phyloP scores from a whole-genome alignment of 345 rosid genomes.

The Salix caprea region DNA sequence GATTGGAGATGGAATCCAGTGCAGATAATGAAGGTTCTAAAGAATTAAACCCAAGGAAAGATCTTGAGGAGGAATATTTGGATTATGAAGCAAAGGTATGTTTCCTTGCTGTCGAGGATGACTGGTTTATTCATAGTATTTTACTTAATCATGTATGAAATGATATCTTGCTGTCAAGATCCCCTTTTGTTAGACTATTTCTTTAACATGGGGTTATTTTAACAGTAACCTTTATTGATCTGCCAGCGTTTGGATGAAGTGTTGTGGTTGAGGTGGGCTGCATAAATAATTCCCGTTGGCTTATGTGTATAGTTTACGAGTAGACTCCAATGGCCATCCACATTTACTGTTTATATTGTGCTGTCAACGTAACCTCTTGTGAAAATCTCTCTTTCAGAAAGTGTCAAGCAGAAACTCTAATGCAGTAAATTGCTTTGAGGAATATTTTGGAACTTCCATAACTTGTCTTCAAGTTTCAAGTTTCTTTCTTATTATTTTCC shows the following conservation, averaged over 20 bases:
- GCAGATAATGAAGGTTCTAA: constrained; percentile 45
- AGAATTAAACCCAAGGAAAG: constrained; percentile 61
- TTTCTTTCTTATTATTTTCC: neutral
- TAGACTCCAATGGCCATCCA: neutral
- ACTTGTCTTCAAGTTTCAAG: neutral
- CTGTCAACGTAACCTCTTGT: neutral
- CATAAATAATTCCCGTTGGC: neutral
- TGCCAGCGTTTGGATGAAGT: neutral
- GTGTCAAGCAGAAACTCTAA: neutral
- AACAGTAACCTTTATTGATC: neutral
- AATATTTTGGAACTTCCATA: neutral
- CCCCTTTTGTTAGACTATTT: neutral
- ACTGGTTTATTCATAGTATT: neutral
- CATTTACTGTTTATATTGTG: neutral
- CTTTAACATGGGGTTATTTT: neutral
- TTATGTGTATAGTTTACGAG: neutral
- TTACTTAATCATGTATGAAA: neutral
- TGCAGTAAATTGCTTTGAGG: neutral
- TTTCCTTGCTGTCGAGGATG: neutral
- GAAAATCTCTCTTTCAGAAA: neutral
- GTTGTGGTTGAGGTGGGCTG: neutral
- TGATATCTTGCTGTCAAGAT: neutral
- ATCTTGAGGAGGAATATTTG: constrained; percentile 86
- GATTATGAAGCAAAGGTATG: constrained; percentile 84
- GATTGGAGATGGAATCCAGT: constrained; percentile 46